A percentile compares a stretch with the other conserved stretches of the same genome.
Conservation (phyloP, 768 basidiomycete species). For the Pluteus cervinus region DNA sequence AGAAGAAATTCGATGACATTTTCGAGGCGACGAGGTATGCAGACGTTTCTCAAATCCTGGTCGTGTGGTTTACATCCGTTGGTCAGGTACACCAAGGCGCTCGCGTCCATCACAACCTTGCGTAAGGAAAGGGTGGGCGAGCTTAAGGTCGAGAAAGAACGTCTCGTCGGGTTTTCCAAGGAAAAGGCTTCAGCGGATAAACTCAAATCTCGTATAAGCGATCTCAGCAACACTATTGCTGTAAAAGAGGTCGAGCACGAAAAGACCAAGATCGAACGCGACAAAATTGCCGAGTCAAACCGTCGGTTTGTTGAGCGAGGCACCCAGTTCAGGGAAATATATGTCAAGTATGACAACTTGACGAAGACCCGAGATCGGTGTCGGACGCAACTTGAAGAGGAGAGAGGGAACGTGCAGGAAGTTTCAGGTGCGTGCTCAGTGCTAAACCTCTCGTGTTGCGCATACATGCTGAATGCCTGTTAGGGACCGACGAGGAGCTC, state of each 20-base stretch:
- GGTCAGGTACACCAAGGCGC: slow-evolving; percentile 88
- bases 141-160: slow-evolving; percentile 89
- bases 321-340: slow-evolving; percentile 81
- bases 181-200: slow-evolving; percentile 89
- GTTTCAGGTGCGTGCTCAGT: slow-evolving; percentile 45
- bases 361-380: slow-evolving; percentile 56
- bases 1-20: slow-evolving; percentile 99
- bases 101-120: slow-evolving; percentile 85
- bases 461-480: slow-evolving; percentile 5
- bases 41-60: not conserved
- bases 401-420: slow-evolving; percentile 60
- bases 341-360: slow-evolving; percentile 60
- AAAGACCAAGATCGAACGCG: slow-evolving; percentile 58
- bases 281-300: slow-evolving; percentile 63
- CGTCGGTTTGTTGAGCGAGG: slow-evolving; percentile 77
- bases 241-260: slow-evolving; percentile 73
- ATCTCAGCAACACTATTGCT: slow-evolving; percentile 55
- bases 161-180: slow-evolving; percentile 64
- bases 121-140: slow-evolving; percentile 90
- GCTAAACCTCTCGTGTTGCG: not conserved
- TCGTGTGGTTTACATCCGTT: slow-evolving; percentile 3
- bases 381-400: slow-evolving; percentile 54
- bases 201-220: slow-evolving; percentile 59
- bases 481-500: slow-evolving; percentile 74
- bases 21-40: slow-evolving; percentile 93